Evolutionary conservation across 495 filamentous ascomycete species (phyloP).

Genomic region (Podospora sp.): DNA sequence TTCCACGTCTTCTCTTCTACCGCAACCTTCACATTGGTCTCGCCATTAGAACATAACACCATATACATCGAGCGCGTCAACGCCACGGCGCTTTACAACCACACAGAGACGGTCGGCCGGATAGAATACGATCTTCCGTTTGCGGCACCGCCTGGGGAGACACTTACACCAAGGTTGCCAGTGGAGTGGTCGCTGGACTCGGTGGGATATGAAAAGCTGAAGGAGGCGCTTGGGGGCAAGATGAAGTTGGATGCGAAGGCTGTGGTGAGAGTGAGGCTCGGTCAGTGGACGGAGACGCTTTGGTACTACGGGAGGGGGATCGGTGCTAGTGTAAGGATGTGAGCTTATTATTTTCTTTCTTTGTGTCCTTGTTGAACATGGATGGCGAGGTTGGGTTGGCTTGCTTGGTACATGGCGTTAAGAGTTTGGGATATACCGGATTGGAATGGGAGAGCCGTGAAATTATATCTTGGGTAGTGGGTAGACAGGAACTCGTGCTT

Average conservation of each 20-base stretch:
- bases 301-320: slow-evolving; percentile 74
- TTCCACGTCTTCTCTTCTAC: slow-evolving; percentile 86
- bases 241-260: slow-evolving; percentile 81
- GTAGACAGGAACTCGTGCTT: no score
- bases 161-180: slow-evolving; percentile 72
- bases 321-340: slow-evolving; percentile 70
- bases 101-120: slow-evolving; percentile 71
- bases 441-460: not conserved
- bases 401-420: not conserved
- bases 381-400: not conserved
- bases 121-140: slow-evolving; percentile 77
- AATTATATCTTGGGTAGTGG: no score
- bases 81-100: slow-evolving; percentile 82
- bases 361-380: not conserved
- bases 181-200: slow-evolving; percentile 75
- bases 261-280: slow-evolving; percentile 67
- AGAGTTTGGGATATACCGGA: not conserved
- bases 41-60: slow-evolving; percentile 70
- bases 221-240: slow-evolving; percentile 78
- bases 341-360: slow-evolving; percentile 1
- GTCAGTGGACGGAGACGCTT: slow-evolving; percentile 69
- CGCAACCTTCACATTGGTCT: slow-evolving; percentile 79
- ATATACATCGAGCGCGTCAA: slow-evolving; percentile 77
- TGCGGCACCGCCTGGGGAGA: slow-evolving; percentile 72
- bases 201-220: slow-evolving; percentile 80